Base-by-base conservation (phyloP, 139 green algal genomes). In the Pseudopediastrum boryanum region DNA sequence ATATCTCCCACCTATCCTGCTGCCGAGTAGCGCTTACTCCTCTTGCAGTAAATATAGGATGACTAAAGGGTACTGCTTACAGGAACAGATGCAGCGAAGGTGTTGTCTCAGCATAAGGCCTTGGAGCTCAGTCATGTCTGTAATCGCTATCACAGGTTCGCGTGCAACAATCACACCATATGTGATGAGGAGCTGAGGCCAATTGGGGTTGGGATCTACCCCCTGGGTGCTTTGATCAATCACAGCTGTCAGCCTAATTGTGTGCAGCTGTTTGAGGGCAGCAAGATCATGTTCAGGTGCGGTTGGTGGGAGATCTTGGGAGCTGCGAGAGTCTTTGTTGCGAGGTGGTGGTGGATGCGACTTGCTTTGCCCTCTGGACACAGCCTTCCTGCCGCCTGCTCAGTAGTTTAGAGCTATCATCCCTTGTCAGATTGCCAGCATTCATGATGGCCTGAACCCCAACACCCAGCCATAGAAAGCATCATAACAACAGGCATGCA, bases 81-180 rank as follows among this genome's bases (percentile, higher is more conserved):
- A n/a, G n/a, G n/a, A n/a, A n/a, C n/a, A n/a, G n/a, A n/a, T n/a
- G n/a, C n/a, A n/a, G n/a, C n/a, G n/a, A n/a, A n/a, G n/a, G n/a
- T n/a, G n/a, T n/a, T n/a, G n/a, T n/a, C n/a, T n/a, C n/a, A n/a
- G n/a, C n/a, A n/a, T n/a, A n/a, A n/a, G n/a, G n/a, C n/a, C n/a
- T n/a, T n/a, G n/a, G n/a, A n/a, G n/a, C n/a, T n/a, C n/a, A n/a
- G n/a, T n/a, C n/a, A n/a, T n/a, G n/a, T n/a, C n/a, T n/a, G n/a
- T n/a, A n/a, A n/a, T n/a, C n/a, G n/a, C n/a, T n/a, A n/a, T n/a
- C n/a, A n/a, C n/a, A n/a, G 85, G 3, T 85, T 94, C 69, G 85
- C 88, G 1, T 89, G 71, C 85, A 94, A 95, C 83, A 88, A 82
- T 63, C 90, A 95, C 83, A 94, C 88, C 13, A 85, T 94, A 19